phyloP scores from a whole-genome alignment of 225 moss, liverwort and hornwort genomes.

The Lunularia cruciata region DNA sequence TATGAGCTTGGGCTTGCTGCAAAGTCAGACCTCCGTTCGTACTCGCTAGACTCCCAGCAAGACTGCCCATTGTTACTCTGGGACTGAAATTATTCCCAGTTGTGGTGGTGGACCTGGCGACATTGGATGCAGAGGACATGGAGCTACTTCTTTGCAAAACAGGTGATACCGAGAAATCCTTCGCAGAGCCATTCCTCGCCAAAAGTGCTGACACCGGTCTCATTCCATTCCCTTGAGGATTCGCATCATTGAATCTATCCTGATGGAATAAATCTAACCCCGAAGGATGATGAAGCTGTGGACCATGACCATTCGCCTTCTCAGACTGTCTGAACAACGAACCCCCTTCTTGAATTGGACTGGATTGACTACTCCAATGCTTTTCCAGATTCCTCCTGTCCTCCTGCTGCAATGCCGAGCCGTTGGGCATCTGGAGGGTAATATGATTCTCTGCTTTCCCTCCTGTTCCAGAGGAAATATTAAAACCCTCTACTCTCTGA shows the following conservation, averaged over 20 bases:
- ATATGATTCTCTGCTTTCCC: conserved; percentile 55
- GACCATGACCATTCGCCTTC: conserved; percentile 56
- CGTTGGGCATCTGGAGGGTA: conserved; percentile 42
- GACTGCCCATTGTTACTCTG: conserved; percentile 57
- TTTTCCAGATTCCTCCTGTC: conserved; percentile 63
- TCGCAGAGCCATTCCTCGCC: conserved; percentile 40
- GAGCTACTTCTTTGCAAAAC: conserved; percentile 39
- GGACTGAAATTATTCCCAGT: conserved; percentile 59
- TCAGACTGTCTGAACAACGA: conserved; percentile 56
- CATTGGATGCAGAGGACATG: conserved; percentile 28
- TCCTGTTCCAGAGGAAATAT: conserved; percentile 46
- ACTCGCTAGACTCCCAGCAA: conserved; percentile 48
- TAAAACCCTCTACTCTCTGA: conserved; percentile 84
- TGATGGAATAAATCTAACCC: conserved; percentile 63
- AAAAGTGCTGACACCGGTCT: conserved; percentile 55
- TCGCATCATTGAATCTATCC: conserved; percentile 81
- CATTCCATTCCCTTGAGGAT: conserved; percentile 51
- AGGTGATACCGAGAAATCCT: conserved; percentile 39
- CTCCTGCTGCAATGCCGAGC: conserved; percentile 40
- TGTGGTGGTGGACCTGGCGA: conserved; percentile 60
- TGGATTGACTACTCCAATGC: conserved; percentile 51
- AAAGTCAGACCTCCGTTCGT: conserved; percentile 62
- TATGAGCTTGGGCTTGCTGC: conserved; percentile 86
- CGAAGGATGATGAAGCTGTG: conserved; percentile 55
- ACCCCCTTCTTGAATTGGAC: conserved; percentile 50